Conservation (phyloP, 2,329 filamentous ascomycete species). For the Dactylonectria estremocensis region DNA sequence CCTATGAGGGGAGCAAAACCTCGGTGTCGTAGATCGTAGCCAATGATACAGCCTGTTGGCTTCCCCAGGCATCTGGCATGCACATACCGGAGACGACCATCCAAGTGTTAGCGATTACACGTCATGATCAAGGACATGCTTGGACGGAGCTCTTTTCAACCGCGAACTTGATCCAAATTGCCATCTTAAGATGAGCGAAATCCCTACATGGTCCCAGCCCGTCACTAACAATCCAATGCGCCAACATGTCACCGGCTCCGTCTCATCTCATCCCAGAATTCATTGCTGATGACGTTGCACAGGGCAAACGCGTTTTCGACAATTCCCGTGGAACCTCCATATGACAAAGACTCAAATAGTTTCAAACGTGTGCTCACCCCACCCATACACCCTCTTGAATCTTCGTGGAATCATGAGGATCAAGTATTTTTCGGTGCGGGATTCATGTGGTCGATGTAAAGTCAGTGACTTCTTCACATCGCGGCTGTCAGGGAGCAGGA, state of each 20-base stretch:
- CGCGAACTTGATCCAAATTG: too few species aligned
- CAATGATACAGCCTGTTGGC: not conserved
- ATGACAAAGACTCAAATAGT: not conserved
- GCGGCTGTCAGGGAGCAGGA: constrained; percentile 51
- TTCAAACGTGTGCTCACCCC: constrained; percentile 53
- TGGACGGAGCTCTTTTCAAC: too few species aligned
- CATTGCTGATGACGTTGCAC: not conserved
- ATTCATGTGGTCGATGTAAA: constrained; percentile 56
- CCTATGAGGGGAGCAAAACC: not conserved
- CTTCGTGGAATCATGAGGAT: constrained; percentile 49
- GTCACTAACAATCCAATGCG: not conserved
- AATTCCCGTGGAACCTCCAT: not conserved
- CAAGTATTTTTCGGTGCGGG: constrained; percentile 53
- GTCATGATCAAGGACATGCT: too few species aligned
- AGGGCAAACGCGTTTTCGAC: not conserved
- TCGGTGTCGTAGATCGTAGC: not conserved
- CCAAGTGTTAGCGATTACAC: too few species aligned
- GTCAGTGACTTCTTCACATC: constrained; percentile 49
- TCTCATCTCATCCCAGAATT: not conserved
- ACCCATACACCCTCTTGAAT: constrained; percentile 55
- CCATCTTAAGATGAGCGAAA: not conserved
- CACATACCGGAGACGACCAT: too few species aligned
- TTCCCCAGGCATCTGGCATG: not conserved
- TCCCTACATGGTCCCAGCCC: not conserved
- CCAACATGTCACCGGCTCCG: not conserved